Evolutionary conservation across 768 basidiomycete genomes (phyloP).

Genomic region (Tricholoma flavovirens): DNA sequence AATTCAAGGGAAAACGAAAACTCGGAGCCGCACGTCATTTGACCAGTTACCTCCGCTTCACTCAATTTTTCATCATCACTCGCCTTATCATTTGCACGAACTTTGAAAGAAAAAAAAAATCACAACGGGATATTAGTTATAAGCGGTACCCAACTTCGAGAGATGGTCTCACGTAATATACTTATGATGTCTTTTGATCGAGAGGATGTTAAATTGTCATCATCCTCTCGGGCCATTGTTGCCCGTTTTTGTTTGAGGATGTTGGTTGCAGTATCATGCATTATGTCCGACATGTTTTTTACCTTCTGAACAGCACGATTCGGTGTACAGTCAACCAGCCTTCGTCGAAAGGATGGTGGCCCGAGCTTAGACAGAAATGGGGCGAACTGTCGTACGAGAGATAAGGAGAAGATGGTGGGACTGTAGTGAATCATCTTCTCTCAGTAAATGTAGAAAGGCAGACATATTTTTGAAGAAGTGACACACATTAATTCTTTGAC

Average conservation of each 20-base stretch:
- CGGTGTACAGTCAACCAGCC: constrained; percentile 37
- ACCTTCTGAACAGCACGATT: constrained; percentile 34
- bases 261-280: constrained; percentile 35
- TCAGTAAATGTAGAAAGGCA: background rate
- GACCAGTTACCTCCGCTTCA: constrained; percentile 41
- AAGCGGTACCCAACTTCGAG: constrained; percentile 1
- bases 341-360: constrained; percentile 35
- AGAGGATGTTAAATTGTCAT: constrained; percentile 16
- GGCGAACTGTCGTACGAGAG: constrained; percentile 40
- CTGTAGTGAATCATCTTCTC: constrained; percentile 18
- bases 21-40: constrained; percentile 38
- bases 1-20: background rate
- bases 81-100: constrained; percentile 33
- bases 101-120: no score
- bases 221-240: constrained; percentile 17
- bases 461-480: background rate
- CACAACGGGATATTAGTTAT: background rate
- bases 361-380: constrained; percentile 40
- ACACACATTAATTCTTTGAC: constrained; percentile 42
- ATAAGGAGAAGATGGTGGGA: constrained; percentile 39
- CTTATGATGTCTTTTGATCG: constrained; percentile 43
- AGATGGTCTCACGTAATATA: constrained; percentile 35
- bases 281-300: constrained; percentile 41
- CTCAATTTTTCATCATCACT: constrained; percentile 30
- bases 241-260: constrained; percentile 36